Conservation (phyloP, 306 rosid species). For the Medicago arabica region DNA sequence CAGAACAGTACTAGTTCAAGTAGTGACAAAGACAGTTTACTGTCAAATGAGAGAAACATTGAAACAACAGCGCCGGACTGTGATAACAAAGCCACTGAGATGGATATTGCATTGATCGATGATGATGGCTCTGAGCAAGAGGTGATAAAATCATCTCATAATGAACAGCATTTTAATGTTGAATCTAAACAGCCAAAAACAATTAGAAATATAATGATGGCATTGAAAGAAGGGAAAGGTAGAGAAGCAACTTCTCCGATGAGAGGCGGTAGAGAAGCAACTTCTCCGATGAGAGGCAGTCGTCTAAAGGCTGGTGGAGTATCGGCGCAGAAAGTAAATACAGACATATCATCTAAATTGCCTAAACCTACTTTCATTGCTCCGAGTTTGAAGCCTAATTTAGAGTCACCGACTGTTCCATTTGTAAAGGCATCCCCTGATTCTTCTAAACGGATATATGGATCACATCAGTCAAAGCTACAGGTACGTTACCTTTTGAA, state of each 20-base stretch:
- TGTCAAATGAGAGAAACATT: constrained; percentile 72
- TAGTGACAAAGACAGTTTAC: constrained; percentile 84
- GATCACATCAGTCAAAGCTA: constrained; percentile 64
- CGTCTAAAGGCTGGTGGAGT: constrained; percentile 59
- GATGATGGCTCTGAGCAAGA: constrained; percentile 68
- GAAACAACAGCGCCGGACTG: constrained; percentile 43
- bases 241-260: constrained; percentile 87
- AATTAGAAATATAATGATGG: constrained; percentile 83
- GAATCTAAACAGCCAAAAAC: constrained; percentile 82
- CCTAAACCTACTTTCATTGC: constrained; percentile 63
- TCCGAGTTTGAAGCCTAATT: constrained; percentile 62
- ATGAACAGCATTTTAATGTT: constrained; percentile 54
- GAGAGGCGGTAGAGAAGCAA: constrained; percentile 78
- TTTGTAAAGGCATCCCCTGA: constrained; percentile 62
- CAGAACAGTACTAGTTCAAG: constrained; percentile 85
- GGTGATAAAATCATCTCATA: constrained; percentile 51
- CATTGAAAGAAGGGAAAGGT: constrained; percentile 78
- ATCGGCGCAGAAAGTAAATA: constrained; percentile 53
- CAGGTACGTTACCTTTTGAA: constrained; percentile 61
- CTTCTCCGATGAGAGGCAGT: constrained; percentile 85
- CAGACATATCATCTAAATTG: constrained; percentile 69
- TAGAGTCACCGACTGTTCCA: constrained; percentile 59
- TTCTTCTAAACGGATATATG: constrained; percentile 63
- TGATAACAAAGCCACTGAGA: constrained; percentile 61
- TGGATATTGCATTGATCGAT: constrained; percentile 63